Evolutionary conservation across 1,139 yeast genomes (phyloP).

Genomic region (Magnusiomyces clavatus): DNA sequence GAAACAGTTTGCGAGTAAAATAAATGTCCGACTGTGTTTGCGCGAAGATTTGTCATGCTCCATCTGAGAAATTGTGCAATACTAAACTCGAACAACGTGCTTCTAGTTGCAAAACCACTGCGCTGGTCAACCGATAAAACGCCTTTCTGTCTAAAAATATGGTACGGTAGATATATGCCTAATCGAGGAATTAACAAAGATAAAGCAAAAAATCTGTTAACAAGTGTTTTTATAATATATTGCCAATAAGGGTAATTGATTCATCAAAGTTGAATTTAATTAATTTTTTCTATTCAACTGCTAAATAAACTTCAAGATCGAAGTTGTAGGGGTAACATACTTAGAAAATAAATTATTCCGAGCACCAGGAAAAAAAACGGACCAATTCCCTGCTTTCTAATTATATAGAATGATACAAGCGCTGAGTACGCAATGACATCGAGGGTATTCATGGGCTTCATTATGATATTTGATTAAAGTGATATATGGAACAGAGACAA

Average conservation of each 20-base stretch:
- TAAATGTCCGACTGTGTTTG: slow-evolving; percentile 18
- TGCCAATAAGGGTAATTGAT: neutral
- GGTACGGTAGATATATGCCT: slow-evolving; percentile 20
- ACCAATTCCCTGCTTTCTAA: slow-evolving; percentile 8
- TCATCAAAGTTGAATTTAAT: neutral
- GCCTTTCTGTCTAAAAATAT: slow-evolving; percentile 18
- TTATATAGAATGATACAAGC: slow-evolving; percentile 7
- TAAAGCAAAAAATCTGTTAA: slow-evolving; percentile 1
- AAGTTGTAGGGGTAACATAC: neutral
- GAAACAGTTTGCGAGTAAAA: slow-evolving; percentile 21
- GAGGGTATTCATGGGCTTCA: slow-evolving; percentile 11
- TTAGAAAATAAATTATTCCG: slow-evolving; percentile 8
- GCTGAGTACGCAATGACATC: slow-evolving; percentile 9
- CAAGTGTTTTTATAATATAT: neutral
- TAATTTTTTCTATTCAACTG: neutral
- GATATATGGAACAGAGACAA: too few relatives aligned
- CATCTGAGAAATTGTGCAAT: slow-evolving; percentile 21
- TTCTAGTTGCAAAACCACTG: slow-evolving; percentile 21
- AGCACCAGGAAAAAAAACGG: slow-evolving; percentile 6
- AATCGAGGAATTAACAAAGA: neutral
- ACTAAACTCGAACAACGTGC: slow-evolving; percentile 24
- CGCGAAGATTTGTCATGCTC: slow-evolving; percentile 17
- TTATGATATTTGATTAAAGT: neutral
- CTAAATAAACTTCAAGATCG: neutral
- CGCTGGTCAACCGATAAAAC: slow-evolving; percentile 22